A percentile compares a stretch with the other conserved stretches of the same genome.
These are phyloP conservation scores for Alternaria gaisen DNA, from an alignment of 2,329 filamentous ascomycete genomes.

Conservation along the genomic window DNA sequence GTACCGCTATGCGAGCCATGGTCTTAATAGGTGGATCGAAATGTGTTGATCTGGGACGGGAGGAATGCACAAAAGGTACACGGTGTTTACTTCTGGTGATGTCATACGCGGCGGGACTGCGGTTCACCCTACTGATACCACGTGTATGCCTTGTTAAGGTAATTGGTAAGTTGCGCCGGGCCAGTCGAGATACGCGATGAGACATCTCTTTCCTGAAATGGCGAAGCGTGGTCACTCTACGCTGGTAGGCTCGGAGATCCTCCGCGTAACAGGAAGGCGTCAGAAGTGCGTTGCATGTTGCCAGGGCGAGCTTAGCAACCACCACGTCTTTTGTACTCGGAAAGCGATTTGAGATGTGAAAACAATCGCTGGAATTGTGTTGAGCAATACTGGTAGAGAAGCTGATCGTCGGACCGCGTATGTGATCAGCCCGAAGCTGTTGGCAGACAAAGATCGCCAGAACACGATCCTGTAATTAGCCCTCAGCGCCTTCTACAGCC, in stretches of 20 bases:
- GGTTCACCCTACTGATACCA: conserved; percentile 2
- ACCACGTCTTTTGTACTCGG: background rate
- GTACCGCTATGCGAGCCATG: conserved; percentile 19
- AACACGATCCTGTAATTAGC: background rate
- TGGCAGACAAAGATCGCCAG: background rate
- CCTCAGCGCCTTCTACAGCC: background rate
- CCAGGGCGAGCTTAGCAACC: background rate
- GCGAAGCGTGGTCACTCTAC: background rate
- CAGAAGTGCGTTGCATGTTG: background rate
- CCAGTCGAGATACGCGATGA: background rate
- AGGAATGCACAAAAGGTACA: conserved; percentile 1
- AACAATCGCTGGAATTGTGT: background rate
- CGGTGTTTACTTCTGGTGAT: conserved; percentile 10
- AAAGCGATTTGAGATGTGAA: too few species aligned
- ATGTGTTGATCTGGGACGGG: background rate
- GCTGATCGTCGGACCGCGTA: background rate
- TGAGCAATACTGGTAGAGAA: background rate
- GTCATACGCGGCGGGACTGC: conserved; percentile 11
- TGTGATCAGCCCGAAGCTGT: background rate
- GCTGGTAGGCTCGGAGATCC: background rate
- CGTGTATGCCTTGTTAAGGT: conserved; percentile 8
- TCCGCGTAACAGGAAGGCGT: background rate
- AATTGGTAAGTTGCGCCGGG: conserved; percentile 6
- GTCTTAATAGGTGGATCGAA: conserved; percentile 4
- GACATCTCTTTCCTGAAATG: background rate